Evolutionary conservation across 2,329 filamentous ascomycete species (phyloP), one percentile per base, ranked within the genome.

Genomic region (Colletotrichum lini): DNA sequence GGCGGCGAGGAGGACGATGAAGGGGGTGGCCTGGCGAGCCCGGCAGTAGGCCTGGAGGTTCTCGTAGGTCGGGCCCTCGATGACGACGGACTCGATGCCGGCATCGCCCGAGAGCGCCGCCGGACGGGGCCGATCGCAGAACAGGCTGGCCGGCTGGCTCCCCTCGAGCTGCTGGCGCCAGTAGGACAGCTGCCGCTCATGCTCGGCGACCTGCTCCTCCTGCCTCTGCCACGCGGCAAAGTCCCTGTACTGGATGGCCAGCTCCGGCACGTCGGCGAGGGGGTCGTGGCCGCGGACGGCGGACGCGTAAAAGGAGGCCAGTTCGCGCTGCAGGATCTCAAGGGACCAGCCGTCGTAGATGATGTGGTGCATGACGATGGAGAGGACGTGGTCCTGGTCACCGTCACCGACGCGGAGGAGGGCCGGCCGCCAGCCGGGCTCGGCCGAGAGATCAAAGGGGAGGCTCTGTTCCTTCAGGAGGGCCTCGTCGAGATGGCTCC

Each of bases 331-430:
- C 2, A 62, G 35, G n/a, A 62, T 52, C 8, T 52, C 59, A 0
- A 62, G 13, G 8, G 59, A 62, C 59, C 59, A 62, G 5, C 59
- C 59, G 8, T 62, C 59, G 44, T 49, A 62, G 59, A 62, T 52
- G 10, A 62, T 62, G 15, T 62, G 59, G 16, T 62, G 59, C 59
- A 62, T 62, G 44, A 62, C 59, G 59, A 62, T 52, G 44, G 59
- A 62, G 2, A 62, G 26, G 7, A 62, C 30, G 59, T 62, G 44
- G 13, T 62, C 23, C 3, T 62, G 44, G 13, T 62, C 23, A 2
- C 38, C 26, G 2, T 62, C 59, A 15, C 26, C 30, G 2, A 62
- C 0, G 4, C 59, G 44, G 16, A 62, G 2, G 26, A 62, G 49
- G 8, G 26, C 44, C 23, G 49, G 44, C 10, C 59, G 44, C 59